Base-by-base conservation (phyloP, 805 yeast genomes). In the Starmerella gropengiesseri region DNA sequence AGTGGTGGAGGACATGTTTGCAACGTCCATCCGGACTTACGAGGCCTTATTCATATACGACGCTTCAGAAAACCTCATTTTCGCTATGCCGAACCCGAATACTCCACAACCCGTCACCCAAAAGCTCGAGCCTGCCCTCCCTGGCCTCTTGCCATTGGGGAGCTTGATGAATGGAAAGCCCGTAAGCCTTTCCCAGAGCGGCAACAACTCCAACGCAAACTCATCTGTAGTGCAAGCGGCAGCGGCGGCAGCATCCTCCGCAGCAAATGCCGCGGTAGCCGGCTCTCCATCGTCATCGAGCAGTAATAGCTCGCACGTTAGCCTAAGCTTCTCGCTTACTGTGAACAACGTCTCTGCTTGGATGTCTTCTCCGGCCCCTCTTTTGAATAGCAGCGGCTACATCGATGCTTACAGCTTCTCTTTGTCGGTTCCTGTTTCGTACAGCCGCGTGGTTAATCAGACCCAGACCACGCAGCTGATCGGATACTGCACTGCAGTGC, bases 401-500 rank as follows among this genome's bases (percentile, higher is more conserved):
- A 37, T 44, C 20, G 19, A 29, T 11, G 45, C 47, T 1, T 46
- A 46, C 43, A 38, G 47, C 28, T 40, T 32, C 35, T 43, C 52
- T 1, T 16, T 41, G 13, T 43, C 46, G 1, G 14, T 32, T 5
- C 52, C 52, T 2, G 26, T 48, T 7, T 18, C 35, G 9, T 19
- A 31, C 13, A 20, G 32, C 11, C 17, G 33, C 2, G 30, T 48
- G 13, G 12, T 17, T 4, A 44, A 38, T 14, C 25, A 33, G 11
- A 40, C 41, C 0, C 49, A 44, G 19, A 40, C 39, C 1, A 34
- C 47, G 22, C 35, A 35, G 12, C 29, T 44, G 5, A 30, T 51
- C 2, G 55, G 53, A 13, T 52, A 47, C 38, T 48, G 48, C 22
- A 47, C 52, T 2, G 46, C 46, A 2, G 48, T 50, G 1, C n/a